Percentiles rank a stretch among this genome's conserved stretches.
phyloP scores from a whole-genome alignment of 768 basidiomycete genomes.

The Lactifluus piperatus region DNA sequence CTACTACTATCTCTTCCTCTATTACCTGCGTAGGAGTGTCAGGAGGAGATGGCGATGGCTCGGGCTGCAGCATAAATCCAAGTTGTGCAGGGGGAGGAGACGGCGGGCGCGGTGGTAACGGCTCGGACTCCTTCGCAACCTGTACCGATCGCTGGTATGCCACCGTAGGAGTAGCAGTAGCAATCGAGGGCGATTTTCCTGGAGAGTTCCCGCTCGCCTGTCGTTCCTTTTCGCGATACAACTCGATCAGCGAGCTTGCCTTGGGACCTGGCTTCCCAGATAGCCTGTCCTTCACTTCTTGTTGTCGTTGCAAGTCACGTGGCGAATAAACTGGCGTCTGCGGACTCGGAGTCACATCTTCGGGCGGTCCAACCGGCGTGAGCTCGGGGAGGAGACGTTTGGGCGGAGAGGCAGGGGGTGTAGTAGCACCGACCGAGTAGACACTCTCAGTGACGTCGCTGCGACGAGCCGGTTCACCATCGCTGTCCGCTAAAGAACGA shows the following conservation, averaged over 20 bases:
- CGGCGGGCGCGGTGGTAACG: slow-evolving; percentile 21
- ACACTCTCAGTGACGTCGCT: slow-evolving; percentile 12
- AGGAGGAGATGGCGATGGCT: background rate
- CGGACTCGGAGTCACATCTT: too few species aligned
- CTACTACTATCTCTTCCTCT: background rate
- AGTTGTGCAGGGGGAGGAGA: slow-evolving; percentile 1
- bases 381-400: background rate
- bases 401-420: background rate
- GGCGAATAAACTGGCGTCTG: background rate
- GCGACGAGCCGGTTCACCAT: slow-evolving; percentile 20
- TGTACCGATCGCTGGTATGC: too few species aligned
- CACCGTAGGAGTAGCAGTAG: background rate
- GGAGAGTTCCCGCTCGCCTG: slow-evolving; percentile 25
- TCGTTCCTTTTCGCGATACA: slow-evolving; percentile 68
- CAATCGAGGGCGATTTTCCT: slow-evolving; percentile 25
- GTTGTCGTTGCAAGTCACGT: slow-evolving; percentile 5
- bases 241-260: slow-evolving; percentile 73
- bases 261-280: too few species aligned
- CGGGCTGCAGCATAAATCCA: background rate
- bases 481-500: slow-evolving; percentile 19
- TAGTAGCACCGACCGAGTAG: background rate
- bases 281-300: too few species aligned
- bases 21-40: background rate
- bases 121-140: background rate
- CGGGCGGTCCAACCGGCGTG: too few species aligned